These are phyloP conservation scores for Thermochaetoides thermophila DNA, from an alignment of 495 filamentous ascomycete genomes.

Conservation along the genomic window DNA sequence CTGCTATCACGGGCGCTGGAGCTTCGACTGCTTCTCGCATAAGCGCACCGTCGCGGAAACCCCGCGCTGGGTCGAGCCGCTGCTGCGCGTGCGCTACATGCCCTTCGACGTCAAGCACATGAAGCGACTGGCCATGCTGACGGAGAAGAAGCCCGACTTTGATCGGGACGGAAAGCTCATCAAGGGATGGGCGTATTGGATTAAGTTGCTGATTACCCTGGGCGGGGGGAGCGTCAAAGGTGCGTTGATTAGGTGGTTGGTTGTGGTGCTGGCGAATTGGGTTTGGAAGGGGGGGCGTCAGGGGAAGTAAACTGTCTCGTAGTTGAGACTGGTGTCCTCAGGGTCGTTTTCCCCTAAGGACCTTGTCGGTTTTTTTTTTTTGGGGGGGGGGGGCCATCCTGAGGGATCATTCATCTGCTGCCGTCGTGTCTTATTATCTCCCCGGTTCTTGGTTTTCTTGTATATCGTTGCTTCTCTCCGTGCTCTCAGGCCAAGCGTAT, in stretches of 20 bases:
- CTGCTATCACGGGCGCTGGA: constrained; percentile 66
- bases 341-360: background rate
- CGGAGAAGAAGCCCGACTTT: constrained; percentile 55
- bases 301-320: too few species aligned
- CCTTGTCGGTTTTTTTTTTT: background rate
- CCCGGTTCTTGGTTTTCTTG: too few species aligned
- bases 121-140: constrained; percentile 41
- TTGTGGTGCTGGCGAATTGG: constrained; percentile 19
- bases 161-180: constrained; percentile 57
- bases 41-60: constrained; percentile 59
- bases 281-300: background rate
- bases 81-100: constrained; percentile 67
- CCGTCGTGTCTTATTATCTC: too few species aligned
- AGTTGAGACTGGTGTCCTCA: too few species aligned
- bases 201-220: constrained; percentile 27
- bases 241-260: constrained; percentile 33
- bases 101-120: constrained; percentile 46
- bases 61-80: constrained; percentile 64
- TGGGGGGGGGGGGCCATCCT: too few species aligned
- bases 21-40: constrained; percentile 78
- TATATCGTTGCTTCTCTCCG: too few species aligned
- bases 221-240: constrained; percentile 31
- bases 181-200: constrained; percentile 34
- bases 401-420: too few species aligned
- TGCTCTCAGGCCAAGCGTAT: too few species aligned